Evolutionary conservation across 192 early-diverging fungal genomes (phyloP).

Genomic region (Kappamyces sp.): DNA sequence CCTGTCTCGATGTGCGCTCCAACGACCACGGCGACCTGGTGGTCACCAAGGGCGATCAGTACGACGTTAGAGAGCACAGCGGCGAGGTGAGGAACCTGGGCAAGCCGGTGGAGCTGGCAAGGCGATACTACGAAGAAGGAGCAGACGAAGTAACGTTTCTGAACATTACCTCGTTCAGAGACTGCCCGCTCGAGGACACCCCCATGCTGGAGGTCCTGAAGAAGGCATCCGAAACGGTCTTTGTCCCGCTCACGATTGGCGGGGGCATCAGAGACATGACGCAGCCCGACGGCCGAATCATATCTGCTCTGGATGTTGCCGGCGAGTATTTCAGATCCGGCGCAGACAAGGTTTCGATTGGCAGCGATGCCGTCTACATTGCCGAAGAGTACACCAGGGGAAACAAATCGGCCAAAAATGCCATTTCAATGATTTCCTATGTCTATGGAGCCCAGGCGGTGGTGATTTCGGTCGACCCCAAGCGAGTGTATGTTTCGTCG

Average conservation of each 20-base stretch:
- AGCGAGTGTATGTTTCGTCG: slow-evolving; percentile 80
- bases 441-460: slow-evolving; percentile 98
- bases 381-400: slow-evolving; percentile 82
- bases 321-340: slow-evolving; percentile 98
- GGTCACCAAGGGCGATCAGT: slow-evolving; percentile 99
- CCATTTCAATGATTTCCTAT: slow-evolving; percentile 90
- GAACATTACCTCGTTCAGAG: slow-evolving; percentile 97
- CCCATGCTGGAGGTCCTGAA: slow-evolving; percentile 95
- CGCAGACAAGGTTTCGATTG: slow-evolving; percentile 99
- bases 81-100: slow-evolving; percentile 86
- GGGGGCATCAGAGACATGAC: slow-evolving; percentile 92
- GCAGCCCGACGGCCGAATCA: slow-evolving; percentile 68
- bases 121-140: slow-evolving; percentile 87
- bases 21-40: slow-evolving; percentile 98
- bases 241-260: slow-evolving; percentile 99
- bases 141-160: slow-evolving; percentile 98
- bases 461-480: slow-evolving; percentile 96
- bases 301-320: slow-evolving; percentile 91
- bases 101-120: slow-evolving; percentile 91
- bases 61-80: slow-evolving; percentile 87
- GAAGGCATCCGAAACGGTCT: slow-evolving; percentile 80
- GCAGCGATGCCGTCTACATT: slow-evolving; percentile 98
- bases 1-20: slow-evolving; percentile 92
- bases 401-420: slow-evolving; percentile 36
- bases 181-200: slow-evolving; percentile 79